These are phyloP conservation scores for Basidiobolus meristosporus DNA, from an alignment of 371 early-diverging fungal genomes.

Conservation along the genomic window DNA sequence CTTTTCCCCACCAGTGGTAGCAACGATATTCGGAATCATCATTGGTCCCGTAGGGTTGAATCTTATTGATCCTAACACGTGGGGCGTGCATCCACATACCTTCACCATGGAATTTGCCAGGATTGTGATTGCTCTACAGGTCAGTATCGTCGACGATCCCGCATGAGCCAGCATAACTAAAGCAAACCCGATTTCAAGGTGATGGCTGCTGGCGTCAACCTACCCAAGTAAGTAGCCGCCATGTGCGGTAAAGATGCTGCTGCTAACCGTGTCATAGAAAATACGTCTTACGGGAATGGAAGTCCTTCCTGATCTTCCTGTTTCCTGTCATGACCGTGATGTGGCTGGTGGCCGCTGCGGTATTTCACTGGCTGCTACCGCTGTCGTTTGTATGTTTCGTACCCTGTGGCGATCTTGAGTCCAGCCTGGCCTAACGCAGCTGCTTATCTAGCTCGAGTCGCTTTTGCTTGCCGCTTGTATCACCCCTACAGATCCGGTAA, in stretches of 20 bases:
- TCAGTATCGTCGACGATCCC: no score
- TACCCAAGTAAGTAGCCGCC: no score
- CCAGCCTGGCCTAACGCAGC: no score
- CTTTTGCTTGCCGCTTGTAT: constrained; percentile 75
- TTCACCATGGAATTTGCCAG: constrained; percentile 52
- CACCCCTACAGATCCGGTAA: constrained; percentile 90
- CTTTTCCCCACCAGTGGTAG: constrained; percentile 35
- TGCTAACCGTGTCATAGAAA: no score
- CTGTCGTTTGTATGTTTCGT: constrained; percentile 30
- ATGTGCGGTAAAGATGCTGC: no score
- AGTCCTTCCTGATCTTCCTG: constrained; percentile 54
- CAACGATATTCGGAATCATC: constrained; percentile 76
- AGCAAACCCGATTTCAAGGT: no score
- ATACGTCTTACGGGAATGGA: constrained; percentile 36
- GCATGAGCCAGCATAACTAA: no score
- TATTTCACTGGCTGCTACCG: constrained; percentile 44
- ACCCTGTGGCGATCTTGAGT: no score
- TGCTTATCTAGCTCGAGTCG: constrained; percentile 32
- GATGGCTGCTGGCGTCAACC: no score
- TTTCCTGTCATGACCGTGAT: constrained; percentile 70
- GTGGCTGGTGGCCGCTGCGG: constrained; percentile 61
- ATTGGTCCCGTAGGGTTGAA: constrained; percentile 52
- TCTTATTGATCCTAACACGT: constrained; percentile 33
- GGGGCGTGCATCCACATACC: constrained; percentile 17
- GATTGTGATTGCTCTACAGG: constrained; percentile 63